A percentile compares a stretch with the other conserved stretches of the same genome.
phyloP scores from a whole-genome alignment of 2,329 filamentous ascomycete genomes.

The Cyanodermella asteris region DNA sequence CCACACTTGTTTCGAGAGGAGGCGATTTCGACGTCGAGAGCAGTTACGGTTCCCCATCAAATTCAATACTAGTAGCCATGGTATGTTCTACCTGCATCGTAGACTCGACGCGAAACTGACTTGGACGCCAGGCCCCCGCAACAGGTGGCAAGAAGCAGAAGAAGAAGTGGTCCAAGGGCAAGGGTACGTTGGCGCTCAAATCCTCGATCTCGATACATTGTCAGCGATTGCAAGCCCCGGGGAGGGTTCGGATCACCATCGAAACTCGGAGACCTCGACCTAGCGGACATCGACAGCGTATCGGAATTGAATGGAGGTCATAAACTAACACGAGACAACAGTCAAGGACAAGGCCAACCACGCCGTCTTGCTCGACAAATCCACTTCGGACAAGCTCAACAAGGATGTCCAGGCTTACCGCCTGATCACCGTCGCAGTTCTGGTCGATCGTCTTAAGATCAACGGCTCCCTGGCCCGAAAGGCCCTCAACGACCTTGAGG shows the following conservation, averaged over 20 bases:
- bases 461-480: constrained; percentile 89
- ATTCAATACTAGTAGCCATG: too few relatives aligned
- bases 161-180: constrained; percentile 37
- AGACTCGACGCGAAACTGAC: constrained; percentile 3
- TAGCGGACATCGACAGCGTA: neutral
- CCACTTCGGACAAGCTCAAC: constrained; percentile 92
- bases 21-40: too few relatives aligned
- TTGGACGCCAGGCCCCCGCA: constrained; percentile 20
- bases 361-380: constrained; percentile 94
- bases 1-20: too few relatives aligned
- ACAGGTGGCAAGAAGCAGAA: constrained; percentile 29
- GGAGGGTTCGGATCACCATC: neutral
- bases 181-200: constrained; percentile 21
- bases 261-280: neutral
- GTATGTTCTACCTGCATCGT: constrained; percentile 10
- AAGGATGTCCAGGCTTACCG: constrained; percentile 99
- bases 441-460: constrained; percentile 99
- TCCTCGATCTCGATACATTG: neutral
- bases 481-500: constrained; percentile 82
- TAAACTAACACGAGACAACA: constrained; percentile 21
- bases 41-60: too few relatives aligned
- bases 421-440: constrained; percentile 92
- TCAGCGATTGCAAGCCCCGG: too few relatives aligned
- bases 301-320: constrained; percentile 7
- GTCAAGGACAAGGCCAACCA: constrained; percentile 99